phyloP scores from a whole-genome alignment of 169 alveolate genomes.

The Plasmodium gaboni region DNA sequence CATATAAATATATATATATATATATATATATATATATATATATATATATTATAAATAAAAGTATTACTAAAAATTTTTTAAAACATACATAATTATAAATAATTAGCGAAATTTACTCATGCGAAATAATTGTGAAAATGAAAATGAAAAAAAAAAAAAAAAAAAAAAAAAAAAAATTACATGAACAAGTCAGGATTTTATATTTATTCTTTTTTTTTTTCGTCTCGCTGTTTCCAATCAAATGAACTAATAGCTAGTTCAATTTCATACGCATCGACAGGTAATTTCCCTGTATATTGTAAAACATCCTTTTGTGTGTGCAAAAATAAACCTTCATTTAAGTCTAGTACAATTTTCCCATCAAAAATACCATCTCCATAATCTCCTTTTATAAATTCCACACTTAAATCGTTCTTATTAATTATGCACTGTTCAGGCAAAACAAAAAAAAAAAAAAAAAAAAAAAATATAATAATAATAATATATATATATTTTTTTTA shows the following conservation, averaged over 20 bases:
- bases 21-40: too few species aligned
- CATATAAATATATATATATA: too few species aligned
- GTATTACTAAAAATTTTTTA: too few species aligned
- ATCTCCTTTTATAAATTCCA: conserved; percentile 50
- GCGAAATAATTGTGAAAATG: background rate
- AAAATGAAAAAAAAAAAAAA: conserved; percentile 5
- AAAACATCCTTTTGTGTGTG: conserved; percentile 57
- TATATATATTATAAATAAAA: too few species aligned
- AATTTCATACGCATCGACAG: conserved; percentile 54
- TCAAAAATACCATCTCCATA: conserved; percentile 61
- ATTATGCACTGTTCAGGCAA: conserved; percentile 38
- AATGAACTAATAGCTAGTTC: conserved; percentile 48
- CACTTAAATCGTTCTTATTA: conserved; percentile 28
- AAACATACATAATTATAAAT: background rate
- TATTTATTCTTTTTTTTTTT: conserved; percentile 7
- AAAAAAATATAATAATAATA: background rate
- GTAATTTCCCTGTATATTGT: conserved; percentile 52
- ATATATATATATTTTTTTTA: background rate
- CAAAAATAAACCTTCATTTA: conserved; percentile 42
- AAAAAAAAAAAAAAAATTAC: background rate
- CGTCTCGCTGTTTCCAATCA: conserved; percentile 44
- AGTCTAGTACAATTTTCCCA: conserved; percentile 47
- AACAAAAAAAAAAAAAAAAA: too few species aligned
- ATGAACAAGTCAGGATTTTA: background rate
- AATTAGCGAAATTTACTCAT: background rate